Conservation (phyloP, 306 rosid genomes). For the Cucumis melo region DNA sequence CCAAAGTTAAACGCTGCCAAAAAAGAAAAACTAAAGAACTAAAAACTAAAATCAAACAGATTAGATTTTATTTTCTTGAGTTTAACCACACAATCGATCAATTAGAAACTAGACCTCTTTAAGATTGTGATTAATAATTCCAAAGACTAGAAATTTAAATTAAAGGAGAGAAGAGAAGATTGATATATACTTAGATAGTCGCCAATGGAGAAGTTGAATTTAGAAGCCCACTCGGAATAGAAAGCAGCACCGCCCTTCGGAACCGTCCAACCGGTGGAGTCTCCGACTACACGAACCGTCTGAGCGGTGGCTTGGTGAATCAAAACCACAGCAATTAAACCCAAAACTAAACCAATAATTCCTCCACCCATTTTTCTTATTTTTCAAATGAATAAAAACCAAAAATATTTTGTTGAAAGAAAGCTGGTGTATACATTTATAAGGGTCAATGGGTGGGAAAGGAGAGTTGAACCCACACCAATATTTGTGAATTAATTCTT, state of each 20-base stretch:
- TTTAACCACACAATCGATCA: too few species aligned
- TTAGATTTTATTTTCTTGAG: too few species aligned
- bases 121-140: too few species aligned
- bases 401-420: too few species aligned
- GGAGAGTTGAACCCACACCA: too few species aligned
- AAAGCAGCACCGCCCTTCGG: neutral
- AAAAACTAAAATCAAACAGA: too few species aligned
- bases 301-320: slow-evolving; percentile 10
- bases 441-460: too few species aligned
- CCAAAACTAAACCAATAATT: neutral
- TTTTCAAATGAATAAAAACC: too few species aligned
- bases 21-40: neutral
- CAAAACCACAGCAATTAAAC: slow-evolving; percentile 6
- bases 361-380: neutral
- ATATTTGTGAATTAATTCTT: too few species aligned
- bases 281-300: slow-evolving; percentile 30
- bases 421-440: too few species aligned
- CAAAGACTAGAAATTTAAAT: too few species aligned
- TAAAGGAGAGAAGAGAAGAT: neutral
- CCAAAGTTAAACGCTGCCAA: neutral
- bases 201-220: slow-evolving; percentile 11
- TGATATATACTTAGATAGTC: slow-evolving; percentile 16
- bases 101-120: too few species aligned
- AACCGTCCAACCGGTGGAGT: slow-evolving; percentile 13
- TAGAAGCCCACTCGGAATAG: slow-evolving; percentile 24